Evolutionary conservation across 495 filamentous ascomycete species (phyloP), one percentile per base, ranked within the genome.

Genomic region (Apiosordaria backusii): DNA sequence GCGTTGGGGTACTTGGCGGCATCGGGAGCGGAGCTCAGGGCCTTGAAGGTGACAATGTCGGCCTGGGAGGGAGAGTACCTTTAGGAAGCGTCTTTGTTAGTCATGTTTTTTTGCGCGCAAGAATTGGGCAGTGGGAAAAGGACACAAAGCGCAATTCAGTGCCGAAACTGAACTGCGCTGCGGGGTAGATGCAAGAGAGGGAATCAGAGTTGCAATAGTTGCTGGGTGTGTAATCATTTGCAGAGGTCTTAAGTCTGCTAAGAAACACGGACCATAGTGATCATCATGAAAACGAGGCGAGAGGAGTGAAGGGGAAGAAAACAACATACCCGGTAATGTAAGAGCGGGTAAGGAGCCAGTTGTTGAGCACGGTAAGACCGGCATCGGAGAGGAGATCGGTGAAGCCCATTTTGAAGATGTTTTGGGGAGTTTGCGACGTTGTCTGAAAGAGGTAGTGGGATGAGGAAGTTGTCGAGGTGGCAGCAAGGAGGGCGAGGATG

Each of bases 211-310:
- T 90, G 90, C 91, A 89, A 86, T 83, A 79, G 78, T 89, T 90
- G 79, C 78, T 83, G 84, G 80, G 73, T 77, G 82, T 87, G 84
- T 93, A 92, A 85, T 94, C 93, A 88, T 87, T 76, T 84, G 83
- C 90, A 90, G 52, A 55, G 89, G 90, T 96, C 92, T 97, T 97
- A 92, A 92, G 85, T 88, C 93, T 89, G 89, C 90, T 97, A 91
- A 88, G 92, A 85, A 97, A 97, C 93, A 97, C 93, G 93, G 93
- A 97, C 93, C 92, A 96, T 92, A 76, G 86, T 72, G 86, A 84
- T 95, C 92, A 96, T 96, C 92, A 95, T 86, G 68, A 18, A 60
- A 65, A 52, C 5, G 53, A 40, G n/a, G 6, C 9, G 13, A 15
- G 6, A 19, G 18, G 60, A 21, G 22, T 24, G 62, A 15, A 61